phyloP scores from a whole-genome alignment of 768 basidiomycete species.

The Russula vinacea region DNA sequence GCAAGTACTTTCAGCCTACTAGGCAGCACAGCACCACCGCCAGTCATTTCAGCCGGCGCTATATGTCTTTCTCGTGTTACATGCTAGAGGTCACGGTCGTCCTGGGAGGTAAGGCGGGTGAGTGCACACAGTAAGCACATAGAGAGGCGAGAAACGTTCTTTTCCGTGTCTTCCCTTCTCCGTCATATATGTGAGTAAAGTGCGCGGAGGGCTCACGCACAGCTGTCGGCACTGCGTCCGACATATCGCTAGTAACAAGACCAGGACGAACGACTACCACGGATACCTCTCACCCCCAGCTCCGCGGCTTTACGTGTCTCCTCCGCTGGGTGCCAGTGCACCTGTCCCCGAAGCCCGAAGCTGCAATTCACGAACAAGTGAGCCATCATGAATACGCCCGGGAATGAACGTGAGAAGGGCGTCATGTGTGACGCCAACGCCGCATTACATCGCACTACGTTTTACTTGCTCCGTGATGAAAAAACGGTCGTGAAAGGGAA shows the following conservation, averaged over 20 bases:
- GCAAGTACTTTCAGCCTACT: neutral
- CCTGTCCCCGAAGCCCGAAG: neutral
- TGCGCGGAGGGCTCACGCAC: neutral
- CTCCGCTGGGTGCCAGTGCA: neutral
- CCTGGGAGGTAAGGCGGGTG: neutral
- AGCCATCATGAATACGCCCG: neutral
- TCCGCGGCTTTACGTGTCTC: neutral
- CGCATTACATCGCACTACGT: neutral
- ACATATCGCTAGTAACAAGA: neutral
- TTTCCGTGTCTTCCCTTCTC: neutral
- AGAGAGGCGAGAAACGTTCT: neutral
- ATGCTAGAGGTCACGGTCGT: neutral
- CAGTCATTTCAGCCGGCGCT: neutral
- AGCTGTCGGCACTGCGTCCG: neutral
- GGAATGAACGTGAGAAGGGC: slow-evolving; percentile 12
- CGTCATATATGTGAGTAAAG: neutral
- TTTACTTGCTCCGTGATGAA: neutral
- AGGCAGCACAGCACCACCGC: neutral
- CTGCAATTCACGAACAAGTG: neutral
- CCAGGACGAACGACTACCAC: neutral
- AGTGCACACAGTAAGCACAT: neutral
- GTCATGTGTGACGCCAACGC: slow-evolving; percentile 1
- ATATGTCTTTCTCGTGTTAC: neutral
- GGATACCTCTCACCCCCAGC: neutral
- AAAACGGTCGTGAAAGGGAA: neutral